A percentile compares a stretch with the other conserved stretches of the same genome.
phyloP scores from a whole-genome alignment of 2,329 filamentous ascomycete genomes.

The Diplocarpon rosae region DNA sequence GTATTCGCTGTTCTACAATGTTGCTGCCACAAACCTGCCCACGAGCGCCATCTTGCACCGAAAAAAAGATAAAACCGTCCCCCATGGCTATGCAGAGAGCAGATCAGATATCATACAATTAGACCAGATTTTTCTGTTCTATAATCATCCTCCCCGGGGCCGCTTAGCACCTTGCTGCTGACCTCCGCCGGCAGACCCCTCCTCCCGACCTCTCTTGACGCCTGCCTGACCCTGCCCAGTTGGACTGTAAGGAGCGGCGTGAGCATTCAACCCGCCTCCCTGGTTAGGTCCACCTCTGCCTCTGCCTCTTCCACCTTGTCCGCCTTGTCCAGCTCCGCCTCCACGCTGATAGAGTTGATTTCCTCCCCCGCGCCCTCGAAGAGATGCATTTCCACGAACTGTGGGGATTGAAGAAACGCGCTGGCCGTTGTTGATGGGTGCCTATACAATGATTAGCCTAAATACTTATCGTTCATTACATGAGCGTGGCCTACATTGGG shows the following conservation, averaged over 20 bases:
- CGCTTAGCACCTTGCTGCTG: constrained; percentile 33
- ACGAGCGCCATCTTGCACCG: constrained; percentile 6
- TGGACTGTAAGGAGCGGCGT: constrained; percentile 23
- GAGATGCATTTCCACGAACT: constrained; percentile 19
- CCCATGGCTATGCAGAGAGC: constrained; percentile 17
- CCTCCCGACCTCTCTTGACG: constrained; percentile 24
- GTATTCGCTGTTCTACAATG: constrained; percentile 8
- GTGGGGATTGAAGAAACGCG: constrained; percentile 23
- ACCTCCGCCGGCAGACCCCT: constrained; percentile 25
- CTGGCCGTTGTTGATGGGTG: constrained; percentile 15
- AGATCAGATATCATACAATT: constrained; percentile 24
- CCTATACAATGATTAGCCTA: constrained; percentile 13
- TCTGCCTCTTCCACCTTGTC: constrained; percentile 10
- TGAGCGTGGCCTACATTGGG: constrained; percentile 19
- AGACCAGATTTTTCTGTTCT: constrained; percentile 10
- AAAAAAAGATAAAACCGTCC: constrained; percentile 21
- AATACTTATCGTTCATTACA: not conserved
- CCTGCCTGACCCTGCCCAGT: constrained; percentile 19
- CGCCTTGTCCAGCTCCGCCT: constrained; percentile 16
- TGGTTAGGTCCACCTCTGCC: constrained; percentile 21
- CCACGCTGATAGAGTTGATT: constrained; percentile 17
- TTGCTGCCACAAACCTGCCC: not conserved
- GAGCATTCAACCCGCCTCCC: constrained; percentile 26
- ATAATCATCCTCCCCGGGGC: constrained; percentile 31
- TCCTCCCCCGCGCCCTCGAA: constrained; percentile 20